Conservation (phyloP, 148 eudicot species). For the Nepenthes mirabilis region DNA sequence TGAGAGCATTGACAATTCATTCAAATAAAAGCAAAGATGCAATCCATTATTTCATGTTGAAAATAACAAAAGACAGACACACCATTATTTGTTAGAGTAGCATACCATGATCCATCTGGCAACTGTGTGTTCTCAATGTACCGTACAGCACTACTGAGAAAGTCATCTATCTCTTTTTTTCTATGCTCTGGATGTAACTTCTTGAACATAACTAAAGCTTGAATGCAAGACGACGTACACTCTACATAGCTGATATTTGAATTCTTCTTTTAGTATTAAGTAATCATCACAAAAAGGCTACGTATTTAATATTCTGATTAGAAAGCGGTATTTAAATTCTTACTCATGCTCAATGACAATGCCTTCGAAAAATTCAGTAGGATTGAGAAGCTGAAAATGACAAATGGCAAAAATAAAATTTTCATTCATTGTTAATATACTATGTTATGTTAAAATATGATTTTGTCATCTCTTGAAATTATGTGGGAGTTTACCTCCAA, state of each 20-base stretch:
- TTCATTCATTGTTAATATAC: no score
- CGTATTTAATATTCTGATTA: no score
- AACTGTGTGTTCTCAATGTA: slow-evolving; percentile 29
- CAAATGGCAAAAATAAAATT: background rate
- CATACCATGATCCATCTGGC: slow-evolving; percentile 53
- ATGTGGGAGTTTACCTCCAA: slow-evolving; percentile 27
- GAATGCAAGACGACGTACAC: slow-evolving; percentile 30
- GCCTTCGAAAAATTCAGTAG: slow-evolving; percentile 37
- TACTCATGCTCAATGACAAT: slow-evolving; percentile 38
- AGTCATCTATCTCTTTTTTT: slow-evolving; percentile 9
- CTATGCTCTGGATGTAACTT: slow-evolving; percentile 16
- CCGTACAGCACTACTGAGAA: slow-evolving; percentile 10
- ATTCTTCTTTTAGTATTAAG: no score
- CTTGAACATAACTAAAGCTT: slow-evolving; percentile 7
- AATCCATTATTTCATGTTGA: background rate
- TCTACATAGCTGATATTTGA: slow-evolving; percentile 23
- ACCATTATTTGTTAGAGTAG: background rate
- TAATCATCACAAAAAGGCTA: no score
- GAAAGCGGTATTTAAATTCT: background rate
- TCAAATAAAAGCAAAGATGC: no score
- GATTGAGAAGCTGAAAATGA: slow-evolving; percentile 35
- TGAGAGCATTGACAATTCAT: background rate
- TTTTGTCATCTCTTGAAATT: background rate
- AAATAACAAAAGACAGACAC: background rate
- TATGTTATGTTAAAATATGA: background rate